These are phyloP conservation scores for Amylocarpus encephaloides DNA, from an alignment of 2,329 filamentous ascomycete species.

Conservation along the genomic window DNA sequence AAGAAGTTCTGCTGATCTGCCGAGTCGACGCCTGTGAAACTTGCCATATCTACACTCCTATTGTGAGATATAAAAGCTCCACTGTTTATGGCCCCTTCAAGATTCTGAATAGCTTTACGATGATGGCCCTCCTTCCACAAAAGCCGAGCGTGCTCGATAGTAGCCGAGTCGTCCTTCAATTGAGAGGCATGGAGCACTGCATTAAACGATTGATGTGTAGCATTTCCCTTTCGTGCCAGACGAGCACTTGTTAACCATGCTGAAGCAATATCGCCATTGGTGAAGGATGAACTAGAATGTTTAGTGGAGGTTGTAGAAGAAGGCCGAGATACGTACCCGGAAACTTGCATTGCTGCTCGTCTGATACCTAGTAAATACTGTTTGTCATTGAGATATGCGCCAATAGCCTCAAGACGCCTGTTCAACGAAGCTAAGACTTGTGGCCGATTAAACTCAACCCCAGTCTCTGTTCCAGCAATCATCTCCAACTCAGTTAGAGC, in stretches of 20 bases:
- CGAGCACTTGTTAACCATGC: slow-evolving; percentile 82
- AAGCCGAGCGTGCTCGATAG: slow-evolving; percentile 88
- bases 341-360: slow-evolving; percentile 79
- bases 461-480: slow-evolving; percentile 49
- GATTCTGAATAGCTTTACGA: slow-evolving; percentile 86
- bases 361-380: slow-evolving; percentile 85
- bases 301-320: slow-evolving; percentile 23
- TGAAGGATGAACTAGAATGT: slow-evolving; percentile 44
- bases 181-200: slow-evolving; percentile 83
- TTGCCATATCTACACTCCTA: slow-evolving; percentile 17
- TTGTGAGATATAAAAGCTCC: slow-evolving; percentile 59
- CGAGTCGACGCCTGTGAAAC: slow-evolving; percentile 19
- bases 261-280: slow-evolving; percentile 67
- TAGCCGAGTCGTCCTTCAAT: slow-evolving; percentile 78
- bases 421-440: slow-evolving; percentile 52
- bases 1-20: slow-evolving; percentile 49
- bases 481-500: slow-evolving; percentile 81
- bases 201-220: slow-evolving; percentile 83
- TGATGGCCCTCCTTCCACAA: slow-evolving; percentile 92
- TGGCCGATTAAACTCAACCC: slow-evolving; percentile 28
- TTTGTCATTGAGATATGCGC: slow-evolving; percentile 86
- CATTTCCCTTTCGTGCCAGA: slow-evolving; percentile 78
- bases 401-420: slow-evolving; percentile 79
- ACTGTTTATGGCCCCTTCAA: slow-evolving; percentile 78
- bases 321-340: slow-evolving; percentile 43